A percentile compares a stretch with the other conserved stretches of the same genome.
Evolutionary conservation across 371 early-diverging fungal genomes (phyloP).

Genomic region (Mucor saturninus): DNA sequence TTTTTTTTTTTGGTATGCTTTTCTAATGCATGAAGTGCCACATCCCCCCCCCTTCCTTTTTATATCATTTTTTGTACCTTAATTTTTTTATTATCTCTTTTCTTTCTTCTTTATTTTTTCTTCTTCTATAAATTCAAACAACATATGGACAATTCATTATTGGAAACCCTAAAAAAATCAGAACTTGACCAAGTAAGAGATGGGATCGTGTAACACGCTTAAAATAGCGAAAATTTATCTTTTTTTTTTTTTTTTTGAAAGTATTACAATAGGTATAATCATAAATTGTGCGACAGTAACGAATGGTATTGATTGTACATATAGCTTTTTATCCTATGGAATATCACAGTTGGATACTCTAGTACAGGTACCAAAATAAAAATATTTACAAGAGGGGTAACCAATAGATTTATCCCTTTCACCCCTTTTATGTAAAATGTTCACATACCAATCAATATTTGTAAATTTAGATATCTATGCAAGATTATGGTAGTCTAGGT

Average conservation of each 20-base stretch:
- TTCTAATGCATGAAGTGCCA: conserved; percentile 1
- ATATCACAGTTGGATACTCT: conserved; percentile 49
- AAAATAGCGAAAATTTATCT: background rate
- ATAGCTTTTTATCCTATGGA: conserved; percentile 51
- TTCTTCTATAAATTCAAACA: background rate
- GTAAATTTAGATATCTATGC: conserved; percentile 64
- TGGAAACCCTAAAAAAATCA: conserved; percentile 25
- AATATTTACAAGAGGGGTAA: background rate
- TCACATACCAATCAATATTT: background rate
- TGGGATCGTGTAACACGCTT: background rate
- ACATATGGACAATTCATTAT: conserved; percentile 17
- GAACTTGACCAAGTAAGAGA: conserved; percentile 38
- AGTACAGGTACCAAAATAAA: conserved; percentile 34
- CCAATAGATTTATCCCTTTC: background rate
- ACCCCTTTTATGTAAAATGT: background rate
- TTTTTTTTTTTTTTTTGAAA: background rate
- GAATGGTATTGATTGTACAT: background rate
- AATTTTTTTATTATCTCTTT: background rate
- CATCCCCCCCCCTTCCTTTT: background rate
- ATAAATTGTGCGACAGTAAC: background rate
- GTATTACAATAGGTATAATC: conserved; percentile 24
- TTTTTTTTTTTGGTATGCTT: background rate
- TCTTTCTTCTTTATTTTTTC: background rate
- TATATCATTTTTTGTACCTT: background rate
- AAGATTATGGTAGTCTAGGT: conserved; percentile 73